phyloP scores from a whole-genome alignment of 2,329 filamentous ascomycete genomes.

The Lachnellula willkommii region DNA sequence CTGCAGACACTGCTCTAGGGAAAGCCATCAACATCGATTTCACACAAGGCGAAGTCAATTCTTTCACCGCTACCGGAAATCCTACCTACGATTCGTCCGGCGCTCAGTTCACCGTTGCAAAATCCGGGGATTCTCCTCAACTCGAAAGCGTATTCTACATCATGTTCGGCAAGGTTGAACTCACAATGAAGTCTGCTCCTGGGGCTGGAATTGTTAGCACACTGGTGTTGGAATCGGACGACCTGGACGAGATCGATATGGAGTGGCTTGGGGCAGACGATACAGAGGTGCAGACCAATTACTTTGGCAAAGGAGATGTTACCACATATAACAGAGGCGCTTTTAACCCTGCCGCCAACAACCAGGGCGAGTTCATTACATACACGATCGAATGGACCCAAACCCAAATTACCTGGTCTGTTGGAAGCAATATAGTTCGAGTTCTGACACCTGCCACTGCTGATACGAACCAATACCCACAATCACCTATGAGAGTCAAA shows the following conservation, averaged over 20 bases:
- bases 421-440: slow-evolving; percentile 71
- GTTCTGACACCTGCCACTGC: slow-evolving; percentile 67
- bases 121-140: slow-evolving; percentile 78
- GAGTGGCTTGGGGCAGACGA: slow-evolving; percentile 84
- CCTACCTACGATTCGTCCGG: slow-evolving; percentile 73
- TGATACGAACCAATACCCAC: slow-evolving; percentile 72
- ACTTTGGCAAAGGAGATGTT: slow-evolving; percentile 89
- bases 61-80: slow-evolving; percentile 66
- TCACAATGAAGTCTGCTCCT: slow-evolving; percentile 78
- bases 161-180: slow-evolving; percentile 93
- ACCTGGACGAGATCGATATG: slow-evolving; percentile 92
- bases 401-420: slow-evolving; percentile 78
- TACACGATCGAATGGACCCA: slow-evolving; percentile 92
- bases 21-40: slow-evolving; percentile 83
- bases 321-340: slow-evolving; percentile 81
- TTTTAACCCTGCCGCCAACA: slow-evolving; percentile 63
- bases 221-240: slow-evolving; percentile 83
- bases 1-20: slow-evolving; percentile 73
- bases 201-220: slow-evolving; percentile 92
- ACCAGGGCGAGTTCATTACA: slow-evolving; percentile 72
- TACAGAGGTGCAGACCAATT: slow-evolving; percentile 86
- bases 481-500: slow-evolving; percentile 92
- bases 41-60: slow-evolving; percentile 67
- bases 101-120: slow-evolving; percentile 71
- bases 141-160: slow-evolving; percentile 93